Base-by-base conservation (phyloP, 495 filamentous ascomycete genomes). In the Pseudevernia furfuracea region DNA sequence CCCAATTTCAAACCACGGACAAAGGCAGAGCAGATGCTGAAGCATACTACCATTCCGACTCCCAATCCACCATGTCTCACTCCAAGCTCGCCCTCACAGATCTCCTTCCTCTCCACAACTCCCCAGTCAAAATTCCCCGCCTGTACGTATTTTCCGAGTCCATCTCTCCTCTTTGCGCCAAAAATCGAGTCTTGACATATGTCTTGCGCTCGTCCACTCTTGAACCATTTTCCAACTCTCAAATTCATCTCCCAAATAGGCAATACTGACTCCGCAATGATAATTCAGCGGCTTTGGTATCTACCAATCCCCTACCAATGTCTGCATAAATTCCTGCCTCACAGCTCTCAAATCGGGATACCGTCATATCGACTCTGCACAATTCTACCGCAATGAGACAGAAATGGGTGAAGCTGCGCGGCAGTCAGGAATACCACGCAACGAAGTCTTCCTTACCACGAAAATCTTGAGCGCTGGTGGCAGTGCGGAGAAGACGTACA, bases 271-370 rank as follows among this genome's bases (percentile, higher is more conserved):
- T n/a, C n/a, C n/a, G n/a, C n/a, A n/a, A n/a, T n/a, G n/a, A n/a
- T n/a, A n/a, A n/a, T n/a, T n/a, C n/a, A n/a, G n/a, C n/a, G 88
- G 89, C 19, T 90, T 91, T 69, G 88, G 88, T 48, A 86, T 91
- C 69, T 91, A 86, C 73, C 81, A 80, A 58, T 84, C 83, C 15
- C 77, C 77, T 14, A 58, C 72, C 23, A 63, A 75, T 30, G 76
- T 80, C 61, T 87, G 82, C 72, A 75, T 80, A 21, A 68, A 79
- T 34, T 85, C 86, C 8, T 82, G 79, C 66, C 74, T 80, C n/a
- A 79, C 77, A 41, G 88, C 88, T n/a, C 75, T 91, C 38, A 71
- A 80, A 8, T 71, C 77, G 9, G 87, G 87, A 58, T 90, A 90
- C 75, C 82, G 86, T 46, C 86, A 87, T 74, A 87, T 91, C 66